A percentile compares a stretch with the other conserved stretches of the same genome.
Conservation (phyloP, 2,329 filamentous ascomycete species). For the Cercospora berteroae region DNA sequence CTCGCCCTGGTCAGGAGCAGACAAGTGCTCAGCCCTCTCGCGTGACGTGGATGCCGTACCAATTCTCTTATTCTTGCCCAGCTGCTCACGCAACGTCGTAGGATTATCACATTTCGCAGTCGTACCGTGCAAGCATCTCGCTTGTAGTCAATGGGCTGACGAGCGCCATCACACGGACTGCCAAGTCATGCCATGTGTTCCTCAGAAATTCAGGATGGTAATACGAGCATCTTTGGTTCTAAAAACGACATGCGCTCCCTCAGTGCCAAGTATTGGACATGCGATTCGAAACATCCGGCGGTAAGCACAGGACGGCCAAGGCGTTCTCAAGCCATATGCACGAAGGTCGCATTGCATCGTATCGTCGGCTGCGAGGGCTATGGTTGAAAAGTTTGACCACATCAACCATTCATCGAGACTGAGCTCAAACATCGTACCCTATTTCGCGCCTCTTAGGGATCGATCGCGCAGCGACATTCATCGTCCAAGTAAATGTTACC, state of each 20-base stretch:
- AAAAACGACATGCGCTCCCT: neutral
- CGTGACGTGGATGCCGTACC: neutral
- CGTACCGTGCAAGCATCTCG: neutral
- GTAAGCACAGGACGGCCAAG: neutral
- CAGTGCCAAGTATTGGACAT: neutral
- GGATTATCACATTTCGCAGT: neutral
- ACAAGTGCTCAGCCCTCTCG: neutral
- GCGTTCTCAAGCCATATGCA: neutral
- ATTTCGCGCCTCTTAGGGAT: neutral
- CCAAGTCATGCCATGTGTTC: neutral
- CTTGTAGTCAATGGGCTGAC: neutral
- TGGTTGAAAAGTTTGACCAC: neutral
- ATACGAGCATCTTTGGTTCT: neutral
- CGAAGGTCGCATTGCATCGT: neutral
- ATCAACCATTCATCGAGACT: neutral
- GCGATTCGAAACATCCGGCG: neutral
- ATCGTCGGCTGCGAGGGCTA: neutral
- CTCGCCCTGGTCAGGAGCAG: neutral
- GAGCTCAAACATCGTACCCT: neutral
- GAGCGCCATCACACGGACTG: neutral
- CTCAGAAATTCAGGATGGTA: neutral
- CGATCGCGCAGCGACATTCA: neutral
- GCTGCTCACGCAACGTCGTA: neutral
- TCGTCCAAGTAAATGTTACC: neutral
- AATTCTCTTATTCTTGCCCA: neutral